Evolutionary conservation across 2,329 filamentous ascomycete genomes (phyloP), one percentile per base, ranked within the genome.

Genomic region (Aspergillus udagawae): DNA sequence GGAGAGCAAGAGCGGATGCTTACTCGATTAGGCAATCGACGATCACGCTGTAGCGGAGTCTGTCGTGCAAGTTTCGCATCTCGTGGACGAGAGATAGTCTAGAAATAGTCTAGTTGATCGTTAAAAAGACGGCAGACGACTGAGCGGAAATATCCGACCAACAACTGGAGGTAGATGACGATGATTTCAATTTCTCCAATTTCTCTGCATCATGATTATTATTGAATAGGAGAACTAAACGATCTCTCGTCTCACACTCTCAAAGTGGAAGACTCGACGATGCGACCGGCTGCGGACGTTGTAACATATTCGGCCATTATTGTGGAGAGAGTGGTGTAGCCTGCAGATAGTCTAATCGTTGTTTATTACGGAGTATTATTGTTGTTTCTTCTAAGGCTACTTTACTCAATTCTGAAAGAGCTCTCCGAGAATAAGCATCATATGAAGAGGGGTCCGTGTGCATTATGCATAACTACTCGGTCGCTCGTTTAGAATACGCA

Each of bases 21-120:
- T 63, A 60, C 61, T 53, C 49, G 49, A 61, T 54, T 51, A 58
- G 57, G 61, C 32, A 55, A 49, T 10, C 53, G 55, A 44, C 42
- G 49, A 56, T 29, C 25, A 7, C 20, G 29, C 25, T 51, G 27
- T 17, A 38, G 32, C 32, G 14, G 32, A 38, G 32, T 38, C 14
- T 27, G 49, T 48, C 28, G 42, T 38, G 14, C 32, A 38, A 38
- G 32, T 38, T 7, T 17, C 32, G 14, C 32, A 38, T 38, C 14
- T 17, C 32, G 41, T 44, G n/a, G 41, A n/a, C 10, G 41, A 44
- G 10, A 9, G 41, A 20, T 2, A 44, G 41, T 25, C 23, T 25
- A 25, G 23, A 1, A 25, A 8, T n/a, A 42, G 38, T n/a, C 3
- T 21, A 44, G 32, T 10, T 10, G 28, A 29, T 29, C 9, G 9